These are phyloP conservation scores for Syncephalastrum racemosum DNA, from an alignment of 371 early-diverging fungal species.

Conservation along the genomic window DNA sequence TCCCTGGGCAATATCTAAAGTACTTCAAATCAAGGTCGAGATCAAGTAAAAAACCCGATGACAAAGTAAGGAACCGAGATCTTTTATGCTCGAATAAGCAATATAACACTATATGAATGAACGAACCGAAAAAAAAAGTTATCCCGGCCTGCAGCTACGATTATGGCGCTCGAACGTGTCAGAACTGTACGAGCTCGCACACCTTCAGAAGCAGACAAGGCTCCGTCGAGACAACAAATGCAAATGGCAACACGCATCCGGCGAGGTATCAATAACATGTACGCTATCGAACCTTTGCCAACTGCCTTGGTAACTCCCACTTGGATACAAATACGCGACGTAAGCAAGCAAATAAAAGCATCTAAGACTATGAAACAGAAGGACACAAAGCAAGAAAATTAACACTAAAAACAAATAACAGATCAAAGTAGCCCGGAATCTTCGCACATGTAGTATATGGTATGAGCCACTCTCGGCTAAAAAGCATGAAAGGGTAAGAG, in stretches of 20 bases:
- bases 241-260: slow-evolving; percentile 34
- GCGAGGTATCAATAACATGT: slow-evolving; percentile 33
- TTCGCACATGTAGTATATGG: slow-evolving; percentile 33
- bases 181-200: slow-evolving; percentile 31
- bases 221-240: slow-evolving; percentile 35
- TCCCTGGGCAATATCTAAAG: slow-evolving; percentile 35
- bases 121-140: not conserved
- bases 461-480: slow-evolving; percentile 28
- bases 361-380: too few species aligned
- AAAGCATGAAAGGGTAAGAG: slow-evolving; percentile 28
- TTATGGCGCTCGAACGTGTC: slow-evolving; percentile 12
- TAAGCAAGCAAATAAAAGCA: not conserved
- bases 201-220: slow-evolving; percentile 26
- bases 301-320: slow-evolving; percentile 24
- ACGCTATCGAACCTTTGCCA: slow-evolving; percentile 34
- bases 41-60: not conserved
- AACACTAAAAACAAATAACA: not conserved
- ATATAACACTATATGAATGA: not conserved
- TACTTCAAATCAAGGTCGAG: slow-evolving; percentile 24
- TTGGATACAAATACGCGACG: slow-evolving; percentile 4
- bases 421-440: slow-evolving; percentile 37
- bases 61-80: too few species aligned
- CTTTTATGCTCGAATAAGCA: too few species aligned
- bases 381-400: too few species aligned
- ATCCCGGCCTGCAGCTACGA: not conserved